Evolutionary conservation across 371 early-diverging fungal genomes (phyloP).

Genomic region (Apophysomyces ossiformis): DNA sequence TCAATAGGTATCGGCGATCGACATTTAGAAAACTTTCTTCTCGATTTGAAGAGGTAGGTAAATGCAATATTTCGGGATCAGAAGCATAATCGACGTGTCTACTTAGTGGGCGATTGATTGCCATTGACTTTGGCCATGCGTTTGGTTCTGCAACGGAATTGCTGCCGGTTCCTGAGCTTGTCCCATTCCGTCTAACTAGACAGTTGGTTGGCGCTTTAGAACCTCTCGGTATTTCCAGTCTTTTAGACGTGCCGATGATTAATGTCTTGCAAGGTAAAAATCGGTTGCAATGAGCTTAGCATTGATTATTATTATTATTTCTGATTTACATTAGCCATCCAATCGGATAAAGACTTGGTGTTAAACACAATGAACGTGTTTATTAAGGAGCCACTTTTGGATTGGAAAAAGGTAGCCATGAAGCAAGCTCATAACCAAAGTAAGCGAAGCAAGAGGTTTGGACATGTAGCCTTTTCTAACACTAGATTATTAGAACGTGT

Average conservation of each 20-base stretch:
- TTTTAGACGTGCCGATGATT: slow-evolving; percentile 62
- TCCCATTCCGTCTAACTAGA: slow-evolving; percentile 70
- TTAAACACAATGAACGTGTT: slow-evolving; percentile 74
- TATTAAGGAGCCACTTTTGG: slow-evolving; percentile 70
- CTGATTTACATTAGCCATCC: slow-evolving; percentile 47
- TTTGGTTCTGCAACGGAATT: slow-evolving; percentile 77
- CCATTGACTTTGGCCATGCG: slow-evolving; percentile 80
- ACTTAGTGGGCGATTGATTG: slow-evolving; percentile 60
- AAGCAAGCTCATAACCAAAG: slow-evolving; percentile 61
- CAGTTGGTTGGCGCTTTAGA: slow-evolving; percentile 59
- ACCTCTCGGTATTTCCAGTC: slow-evolving; percentile 61
- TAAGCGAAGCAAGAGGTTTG: slow-evolving; percentile 26
- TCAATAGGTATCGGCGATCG: slow-evolving; percentile 70
- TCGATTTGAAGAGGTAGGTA: slow-evolving; percentile 58
- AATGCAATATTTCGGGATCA: neutral
- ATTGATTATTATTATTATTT: slow-evolving; percentile 5
- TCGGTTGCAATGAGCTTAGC: neutral
- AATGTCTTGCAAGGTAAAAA: slow-evolving; percentile 54
- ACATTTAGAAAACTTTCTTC: slow-evolving; percentile 71
- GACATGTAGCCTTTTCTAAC: too few relatives aligned
- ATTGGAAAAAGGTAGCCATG: slow-evolving; percentile 66
- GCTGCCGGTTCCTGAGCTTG: slow-evolving; percentile 70
- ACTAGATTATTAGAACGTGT: slow-evolving; percentile 12
- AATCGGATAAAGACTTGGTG: slow-evolving; percentile 49
- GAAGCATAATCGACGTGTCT: neutral